Evolutionary conservation across 2,329 filamentous ascomycete genomes (phyloP), one percentile per base, ranked within the genome.

Genomic region (Sordariomycetes sp.): DNA sequence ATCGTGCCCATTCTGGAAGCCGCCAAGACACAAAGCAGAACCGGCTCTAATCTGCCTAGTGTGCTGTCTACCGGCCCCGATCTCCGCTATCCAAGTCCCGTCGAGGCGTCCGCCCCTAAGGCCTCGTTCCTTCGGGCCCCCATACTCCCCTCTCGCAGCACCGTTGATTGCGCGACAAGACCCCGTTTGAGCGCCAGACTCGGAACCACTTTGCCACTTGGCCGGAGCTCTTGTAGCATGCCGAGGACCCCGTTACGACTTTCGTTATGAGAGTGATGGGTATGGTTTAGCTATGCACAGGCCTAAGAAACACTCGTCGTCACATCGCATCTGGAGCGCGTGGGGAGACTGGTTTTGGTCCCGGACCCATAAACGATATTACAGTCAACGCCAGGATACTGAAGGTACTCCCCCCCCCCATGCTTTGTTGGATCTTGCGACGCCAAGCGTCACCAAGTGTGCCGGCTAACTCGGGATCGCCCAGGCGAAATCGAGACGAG

Each of bases 321-420:
- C 28, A 25, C 37, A 25, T 2, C 46, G 37, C 51, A 22, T 28
- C 25, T 37, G 59, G 54, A 62, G 60, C n/a, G 58, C 56, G 24
- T 68, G 66, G 67, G 62, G 59, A 32, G 61, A 64, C 3, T 72
- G 70, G 70, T 60, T 61, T 20, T 70, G 63, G 63, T 64, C 65
- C 25, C 24, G 25, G 18, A 59, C 64, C 5, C 63, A 68, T 43
- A 46, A 61, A 16, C 61, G 65, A 58, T 65, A 68, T 53, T 72
- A 67, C 54, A 67, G 66, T 55, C 63, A 64, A 20, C 64, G 68
- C 52, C 60, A 62, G 59, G 64, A 68, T 54, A 57, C 54, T 43
- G 60, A 66, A 55, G 71, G 71, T 72, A 64, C 7, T 62, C 3
- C 20, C 12, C n/a, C 46, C 20, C 12, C n/a, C 46, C 20, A 14